These are phyloP conservation scores for Hibiscus syriacus DNA, from an alignment of 345 rosid species.

Conservation along the genomic window DNA sequence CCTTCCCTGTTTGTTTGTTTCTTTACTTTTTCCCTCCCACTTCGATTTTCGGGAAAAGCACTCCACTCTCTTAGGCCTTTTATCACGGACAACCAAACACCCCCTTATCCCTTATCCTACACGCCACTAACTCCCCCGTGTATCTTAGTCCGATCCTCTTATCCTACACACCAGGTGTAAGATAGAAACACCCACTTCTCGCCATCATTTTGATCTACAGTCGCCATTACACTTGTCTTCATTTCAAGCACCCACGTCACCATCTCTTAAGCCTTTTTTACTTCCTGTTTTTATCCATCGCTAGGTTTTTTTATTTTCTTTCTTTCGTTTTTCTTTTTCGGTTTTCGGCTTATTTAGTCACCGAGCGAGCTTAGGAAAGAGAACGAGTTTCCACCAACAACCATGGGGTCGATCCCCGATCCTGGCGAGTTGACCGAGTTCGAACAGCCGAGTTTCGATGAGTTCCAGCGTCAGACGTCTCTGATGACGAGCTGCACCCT, in stretches of 20 bases:
- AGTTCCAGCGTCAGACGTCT: conserved; percentile 88
- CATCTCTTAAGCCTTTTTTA: conserved; percentile 18
- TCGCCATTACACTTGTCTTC: conserved; percentile 42
- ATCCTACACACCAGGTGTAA: conserved; percentile 26
- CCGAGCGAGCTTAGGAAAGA: background rate
- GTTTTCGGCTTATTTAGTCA: conserved; percentile 11
- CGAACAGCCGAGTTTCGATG: conserved; percentile 85
- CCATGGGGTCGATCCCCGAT: conserved; percentile 97
- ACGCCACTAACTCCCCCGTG: background rate
- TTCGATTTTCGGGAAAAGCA: too few species aligned
- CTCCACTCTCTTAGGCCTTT: conserved; percentile 12
- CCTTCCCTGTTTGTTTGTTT: background rate
- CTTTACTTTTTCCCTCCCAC: conserved; percentile 7
- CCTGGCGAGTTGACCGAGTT: conserved; percentile 80
- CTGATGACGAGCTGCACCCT: conserved; percentile 97
- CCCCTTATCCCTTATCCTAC: conserved; percentile 24
- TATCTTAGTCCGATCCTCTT: conserved; percentile 2
- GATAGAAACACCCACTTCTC: conserved; percentile 12
- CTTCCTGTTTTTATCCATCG: conserved; percentile 13
- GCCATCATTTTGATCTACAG: background rate
- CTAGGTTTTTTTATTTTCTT: conserved; percentile 48
- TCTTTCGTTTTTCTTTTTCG: background rate
- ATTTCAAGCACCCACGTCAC: conserved; percentile 39
- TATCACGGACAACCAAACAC: too few species aligned
- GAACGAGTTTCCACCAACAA: conserved; percentile 8